A percentile compares a stretch with the other conserved stretches of the same genome.
phyloP scores from a whole-genome alignment of 441 rosid species.

The Pelargonium myrrhifolium region DNA sequence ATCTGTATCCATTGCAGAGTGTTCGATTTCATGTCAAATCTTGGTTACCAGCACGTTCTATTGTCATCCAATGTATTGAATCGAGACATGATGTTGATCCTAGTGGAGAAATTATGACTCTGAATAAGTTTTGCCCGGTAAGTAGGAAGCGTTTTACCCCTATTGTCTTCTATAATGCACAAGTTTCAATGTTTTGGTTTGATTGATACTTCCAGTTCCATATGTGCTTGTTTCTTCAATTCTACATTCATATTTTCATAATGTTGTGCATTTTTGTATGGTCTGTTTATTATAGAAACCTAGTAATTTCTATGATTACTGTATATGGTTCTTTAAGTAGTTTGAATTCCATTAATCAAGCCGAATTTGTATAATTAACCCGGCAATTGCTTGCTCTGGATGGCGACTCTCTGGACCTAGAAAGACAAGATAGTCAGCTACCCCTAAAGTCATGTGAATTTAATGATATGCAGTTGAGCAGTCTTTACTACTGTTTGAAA shows the following conservation, averaged over 20 bases:
- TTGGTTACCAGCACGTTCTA: constrained; percentile 82
- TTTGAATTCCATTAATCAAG: neutral
- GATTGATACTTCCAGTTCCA: neutral
- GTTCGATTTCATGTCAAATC: constrained; percentile 65
- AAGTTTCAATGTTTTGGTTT: neutral
- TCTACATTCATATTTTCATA: neutral
- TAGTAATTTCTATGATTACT: neutral
- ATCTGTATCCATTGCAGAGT: constrained; percentile 35
- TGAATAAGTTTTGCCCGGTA: constrained; percentile 71
- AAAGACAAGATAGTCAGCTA: neutral
- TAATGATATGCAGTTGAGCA: neutral
- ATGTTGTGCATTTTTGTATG: neutral
- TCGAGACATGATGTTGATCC: constrained; percentile 54
- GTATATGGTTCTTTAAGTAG: neutral
- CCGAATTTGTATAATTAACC: neutral
- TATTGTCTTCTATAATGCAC: neutral
- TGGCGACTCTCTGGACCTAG: neutral
- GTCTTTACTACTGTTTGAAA: neutral
- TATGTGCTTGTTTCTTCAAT: neutral
- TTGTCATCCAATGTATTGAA: constrained; percentile 62
- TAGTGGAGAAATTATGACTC: constrained; percentile 77
- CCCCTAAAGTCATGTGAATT: neutral
- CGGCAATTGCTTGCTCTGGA: neutral
- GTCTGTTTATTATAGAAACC: neutral
- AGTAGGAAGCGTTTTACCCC: constrained; percentile 23